phyloP scores from a whole-genome alignment of 805 yeast genomes.

The Candida incommunis region DNA sequence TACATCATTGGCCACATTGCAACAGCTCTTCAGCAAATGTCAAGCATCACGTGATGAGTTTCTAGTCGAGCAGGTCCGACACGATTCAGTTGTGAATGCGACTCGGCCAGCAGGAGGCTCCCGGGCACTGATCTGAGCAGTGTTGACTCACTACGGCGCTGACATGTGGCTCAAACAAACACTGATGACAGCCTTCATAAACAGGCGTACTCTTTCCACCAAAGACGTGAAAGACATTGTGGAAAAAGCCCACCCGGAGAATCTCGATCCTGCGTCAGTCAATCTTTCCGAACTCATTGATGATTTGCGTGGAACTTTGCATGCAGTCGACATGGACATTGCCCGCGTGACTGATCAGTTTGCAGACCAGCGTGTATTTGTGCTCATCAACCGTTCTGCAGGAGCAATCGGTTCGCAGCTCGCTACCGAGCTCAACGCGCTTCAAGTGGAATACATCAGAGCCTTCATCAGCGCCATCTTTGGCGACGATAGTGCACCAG shows the following conservation, averaged over 20 bases:
- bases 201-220: neutral
- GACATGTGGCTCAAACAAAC: neutral
- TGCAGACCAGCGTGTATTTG: neutral
- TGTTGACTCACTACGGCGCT: no score
- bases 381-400: neutral
- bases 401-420: neutral
- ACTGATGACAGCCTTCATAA: neutral
- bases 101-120: no score
- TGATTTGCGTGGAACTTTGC: neutral
- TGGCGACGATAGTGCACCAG: neutral
- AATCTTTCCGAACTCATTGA: neutral
- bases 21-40: no score
- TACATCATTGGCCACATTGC: no score
- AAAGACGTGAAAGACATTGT: neutral
- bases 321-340: neutral
- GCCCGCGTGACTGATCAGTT: neutral
- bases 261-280: neutral
- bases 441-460: neutral
- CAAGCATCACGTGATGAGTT: no score
- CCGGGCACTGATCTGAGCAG: no score
- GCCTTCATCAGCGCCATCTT: neutral
- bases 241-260: neutral
- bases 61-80: no score
- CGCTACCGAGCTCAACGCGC: neutral
- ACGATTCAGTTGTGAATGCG: no score